These are phyloP conservation scores for Alnus glutinosa DNA, from an alignment of 306 rosid species.

Conservation along the genomic window DNA sequence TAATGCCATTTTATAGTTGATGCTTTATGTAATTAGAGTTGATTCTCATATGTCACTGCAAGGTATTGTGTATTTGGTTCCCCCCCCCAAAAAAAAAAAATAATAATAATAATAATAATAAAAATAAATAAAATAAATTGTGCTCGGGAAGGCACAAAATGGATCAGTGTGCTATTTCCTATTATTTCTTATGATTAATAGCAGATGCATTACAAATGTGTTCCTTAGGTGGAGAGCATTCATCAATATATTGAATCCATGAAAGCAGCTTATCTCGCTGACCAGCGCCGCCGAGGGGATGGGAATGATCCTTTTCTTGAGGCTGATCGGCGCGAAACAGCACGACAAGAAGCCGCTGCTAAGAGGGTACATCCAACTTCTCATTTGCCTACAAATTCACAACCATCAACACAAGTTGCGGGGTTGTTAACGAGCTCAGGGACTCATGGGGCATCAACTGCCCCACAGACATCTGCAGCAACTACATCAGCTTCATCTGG, in stretches of 20 bases:
- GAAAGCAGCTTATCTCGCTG: conserved; percentile 85
- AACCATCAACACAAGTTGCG: conserved; percentile 86
- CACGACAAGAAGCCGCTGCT: conserved; percentile 91
- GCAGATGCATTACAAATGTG: conserved; percentile 23
- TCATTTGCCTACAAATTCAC: conserved; percentile 77
- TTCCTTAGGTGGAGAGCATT: conserved; percentile 83
- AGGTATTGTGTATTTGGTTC: too few species aligned
- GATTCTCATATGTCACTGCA: too few species aligned
- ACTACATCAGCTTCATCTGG: conserved; percentile 61
- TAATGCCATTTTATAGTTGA: too few species aligned
- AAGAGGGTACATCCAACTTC: conserved; percentile 89
- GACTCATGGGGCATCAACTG: conserved; percentile 48
- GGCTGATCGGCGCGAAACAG: conserved; percentile 98
- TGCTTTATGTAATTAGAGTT: too few species aligned
- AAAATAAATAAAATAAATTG: neutral
- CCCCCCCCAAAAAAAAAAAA: too few species aligned
- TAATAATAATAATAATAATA: too few species aligned
- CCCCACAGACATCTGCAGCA: conserved; percentile 55
- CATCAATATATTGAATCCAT: conserved; percentile 92
- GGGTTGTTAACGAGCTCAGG: conserved; percentile 77
- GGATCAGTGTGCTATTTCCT: conserved; percentile 16
- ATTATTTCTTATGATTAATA: conserved; percentile 22
- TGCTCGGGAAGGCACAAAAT: conserved; percentile 7
- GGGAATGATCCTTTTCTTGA: conserved; percentile 88
- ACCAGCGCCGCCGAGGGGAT: conserved; percentile 83